phyloP scores from a whole-genome alignment of 1,139 yeast genomes.

The Candida albicans region DNA sequence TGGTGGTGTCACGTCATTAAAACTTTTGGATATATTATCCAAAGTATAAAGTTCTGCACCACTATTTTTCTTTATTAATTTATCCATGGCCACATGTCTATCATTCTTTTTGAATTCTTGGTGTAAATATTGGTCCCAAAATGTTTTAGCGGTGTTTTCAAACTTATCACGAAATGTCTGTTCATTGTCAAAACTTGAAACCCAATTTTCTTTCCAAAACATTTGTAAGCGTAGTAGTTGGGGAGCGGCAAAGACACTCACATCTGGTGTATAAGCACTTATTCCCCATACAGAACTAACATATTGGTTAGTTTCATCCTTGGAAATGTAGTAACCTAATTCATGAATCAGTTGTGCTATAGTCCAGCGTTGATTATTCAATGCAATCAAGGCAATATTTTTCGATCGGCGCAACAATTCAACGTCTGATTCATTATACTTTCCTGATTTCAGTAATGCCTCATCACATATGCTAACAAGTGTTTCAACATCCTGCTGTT shows the following conservation, averaged over 20 bases:
- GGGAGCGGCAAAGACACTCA: constrained; percentile 57
- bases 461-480: constrained; percentile 48
- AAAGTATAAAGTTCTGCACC: constrained; percentile 11
- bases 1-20: constrained; percentile 14
- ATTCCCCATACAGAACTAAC: no score
- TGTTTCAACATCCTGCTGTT: constrained; percentile 53
- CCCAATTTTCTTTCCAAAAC: constrained; percentile 53
- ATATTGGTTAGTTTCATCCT: constrained; percentile 36
- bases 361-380: constrained; percentile 55
- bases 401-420: constrained; percentile 42
- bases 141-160: constrained; percentile 32
- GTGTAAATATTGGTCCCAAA: constrained; percentile 57
- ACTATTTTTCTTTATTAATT: constrained; percentile 36
- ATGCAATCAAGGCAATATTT: constrained; percentile 46
- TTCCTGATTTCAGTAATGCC: constrained; percentile 36
- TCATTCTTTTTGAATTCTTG: constrained; percentile 34
- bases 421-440: constrained; percentile 39
- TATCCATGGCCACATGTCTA: constrained; percentile 2
- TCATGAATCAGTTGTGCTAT: constrained; percentile 59
- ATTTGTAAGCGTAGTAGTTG: constrained; percentile 55
- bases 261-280: constrained; percentile 3
- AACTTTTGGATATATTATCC: not conserved
- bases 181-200: constrained; percentile 29
- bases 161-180: constrained; percentile 30
- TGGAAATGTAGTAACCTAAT: constrained; percentile 54